A percentile compares a stretch with the other conserved stretches of the same genome.
These are phyloP conservation scores for Rhipidocladum racemiflorum DNA, from an alignment of 176 grass and related monocot species.

Conservation along the genomic window DNA sequence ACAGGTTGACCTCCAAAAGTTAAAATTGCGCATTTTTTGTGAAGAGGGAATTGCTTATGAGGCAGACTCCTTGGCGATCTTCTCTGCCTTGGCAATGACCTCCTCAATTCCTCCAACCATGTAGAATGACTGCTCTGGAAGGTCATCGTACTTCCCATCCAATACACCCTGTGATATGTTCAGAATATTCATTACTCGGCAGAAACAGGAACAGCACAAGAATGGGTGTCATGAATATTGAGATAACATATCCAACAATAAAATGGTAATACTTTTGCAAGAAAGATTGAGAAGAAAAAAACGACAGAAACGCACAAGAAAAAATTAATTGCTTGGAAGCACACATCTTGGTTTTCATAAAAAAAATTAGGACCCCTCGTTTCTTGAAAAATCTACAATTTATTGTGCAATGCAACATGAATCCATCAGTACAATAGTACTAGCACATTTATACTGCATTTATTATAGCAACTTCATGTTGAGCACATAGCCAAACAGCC, in stretches of 20 bases:
- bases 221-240: background rate
- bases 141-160: conserved; percentile 89
- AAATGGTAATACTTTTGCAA: background rate
- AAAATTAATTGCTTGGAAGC: background rate
- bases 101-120: conserved; percentile 97
- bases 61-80: conserved; percentile 85
- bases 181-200: background rate
- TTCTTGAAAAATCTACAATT: background rate
- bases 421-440: background rate
- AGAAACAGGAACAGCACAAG: background rate
- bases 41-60: conserved; percentile 35
- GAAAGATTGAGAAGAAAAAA: background rate
- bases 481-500: background rate
- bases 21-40: conserved; percentile 14
- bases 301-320: background rate
- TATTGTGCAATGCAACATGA: background rate
- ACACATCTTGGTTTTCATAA: background rate
- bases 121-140: conserved; percentile 88
- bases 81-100: conserved; percentile 89
- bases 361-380: background rate
- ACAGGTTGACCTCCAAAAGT: conserved; percentile 34
- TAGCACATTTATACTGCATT: background rate
- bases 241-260: background rate
- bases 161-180: conserved; percentile 60
- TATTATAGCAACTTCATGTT: background rate